Evolutionary conservation across 1,284 basidiomycete genomes (phyloP), one percentile per base, ranked within the genome.

Genomic region (Fomes fomentarius): DNA sequence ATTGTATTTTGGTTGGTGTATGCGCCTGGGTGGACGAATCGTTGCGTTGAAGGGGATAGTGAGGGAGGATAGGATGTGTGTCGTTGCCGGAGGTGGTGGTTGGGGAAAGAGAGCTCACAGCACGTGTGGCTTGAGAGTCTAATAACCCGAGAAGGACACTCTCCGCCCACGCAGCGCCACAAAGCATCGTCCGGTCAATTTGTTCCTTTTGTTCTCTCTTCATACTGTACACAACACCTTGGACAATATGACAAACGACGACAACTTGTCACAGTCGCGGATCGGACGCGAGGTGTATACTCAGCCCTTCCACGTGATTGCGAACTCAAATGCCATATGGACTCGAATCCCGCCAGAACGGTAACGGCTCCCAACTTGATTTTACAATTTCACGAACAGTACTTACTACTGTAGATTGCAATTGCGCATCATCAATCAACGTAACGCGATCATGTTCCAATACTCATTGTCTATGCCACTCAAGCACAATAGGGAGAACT

Each of bases 1-100:
- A 57, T 60, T 14, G 25, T 12, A n/a, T n/a, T n/a, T n/a, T n/a
- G n/a, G n/a, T n/a, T n/a, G n/a, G n/a, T n/a, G n/a, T n/a, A n/a
- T n/a, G n/a, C n/a, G n/a, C n/a, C n/a, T n/a, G n/a, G n/a, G n/a
- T n/a, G n/a, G n/a, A n/a, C n/a, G n/a, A n/a, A n/a, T n/a, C n/a
- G n/a, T n/a, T 37, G 35, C 35, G 21, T 17, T n/a, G 22, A 8
- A 28, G 31, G 19, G 9, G 15, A 17, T 28, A 15, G 47, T 26
- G 34, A 40, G 14, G 48, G 21, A 33, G 31, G 43, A 15, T 44
- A 40, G 41, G 38, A 28, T 41, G 28, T 28, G 40, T 5, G 45
- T 15, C 12, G 22, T 25, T 22, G 30, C 45, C n/a, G 51, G 42
- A 51, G 50, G 46, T 60, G 58, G 52, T 60, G 58, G 58, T 60